These are phyloP conservation scores for Penicillium paneum DNA, from an alignment of 2,329 filamentous ascomycete genomes.

Conservation along the genomic window DNA sequence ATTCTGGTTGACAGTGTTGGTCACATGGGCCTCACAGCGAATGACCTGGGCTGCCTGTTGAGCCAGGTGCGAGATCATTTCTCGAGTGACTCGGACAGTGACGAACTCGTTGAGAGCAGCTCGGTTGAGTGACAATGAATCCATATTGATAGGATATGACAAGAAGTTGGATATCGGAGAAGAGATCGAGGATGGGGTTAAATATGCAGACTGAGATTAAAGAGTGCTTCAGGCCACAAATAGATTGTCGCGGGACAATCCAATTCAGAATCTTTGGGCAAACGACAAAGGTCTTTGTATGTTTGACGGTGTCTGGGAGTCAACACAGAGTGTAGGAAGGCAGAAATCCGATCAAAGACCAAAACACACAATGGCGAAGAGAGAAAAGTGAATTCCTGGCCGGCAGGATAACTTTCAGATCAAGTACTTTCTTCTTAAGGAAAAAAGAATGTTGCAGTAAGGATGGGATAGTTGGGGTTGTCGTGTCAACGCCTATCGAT, in stretches of 20 bases:
- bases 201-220: neutral
- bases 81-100: constrained; percentile 45
- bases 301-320: neutral
- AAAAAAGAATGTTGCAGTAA: constrained; percentile 32
- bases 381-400: constrained; percentile 22
- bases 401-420: constrained; percentile 27
- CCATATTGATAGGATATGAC: constrained; percentile 1
- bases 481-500: constrained; percentile 38
- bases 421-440: constrained; percentile 11
- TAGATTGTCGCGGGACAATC: neutral
- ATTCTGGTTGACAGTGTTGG: constrained; percentile 40
- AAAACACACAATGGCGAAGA: neutral
- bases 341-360: neutral
- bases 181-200: constrained; percentile 3
- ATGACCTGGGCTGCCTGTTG: constrained; percentile 48
- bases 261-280: neutral
- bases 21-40: constrained; percentile 52
- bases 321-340: constrained; percentile 1
- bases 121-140: constrained; percentile 33
- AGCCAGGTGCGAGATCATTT: constrained; percentile 49
- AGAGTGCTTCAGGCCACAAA: neutral
- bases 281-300: constrained; percentile 3
- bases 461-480: constrained; percentile 38
- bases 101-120: constrained; percentile 49
- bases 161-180: constrained; percentile 15